Base-by-base conservation (phyloP, 441 rosid genomes). In the Pelargonium myrrhifolium region DNA sequence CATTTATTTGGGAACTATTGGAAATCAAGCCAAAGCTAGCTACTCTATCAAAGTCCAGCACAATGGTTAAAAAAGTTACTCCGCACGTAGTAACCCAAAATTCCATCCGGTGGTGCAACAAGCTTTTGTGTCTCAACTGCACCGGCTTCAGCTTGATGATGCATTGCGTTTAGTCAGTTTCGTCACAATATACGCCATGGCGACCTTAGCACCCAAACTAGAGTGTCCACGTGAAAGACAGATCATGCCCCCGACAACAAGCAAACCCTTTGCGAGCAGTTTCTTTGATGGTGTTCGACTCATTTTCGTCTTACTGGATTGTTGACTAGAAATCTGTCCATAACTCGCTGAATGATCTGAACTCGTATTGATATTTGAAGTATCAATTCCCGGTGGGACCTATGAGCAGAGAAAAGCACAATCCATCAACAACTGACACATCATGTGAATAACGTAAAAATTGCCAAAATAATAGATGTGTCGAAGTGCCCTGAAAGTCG, bases 131-230 rank as follows among this genome's bases (percentile, higher is more conserved):
- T 60, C 73, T 77, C 63, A 69, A 53, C 68, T 60, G 72, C 47
- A 79, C 68, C 72, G 17, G 51, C 79, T 81, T 68, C 75, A 83
- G 67, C 82, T 67, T 62, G 78, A 68, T 14, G 80, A 77, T 68
- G 82, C 76, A 31, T 79, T 81, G 1, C 81, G 87, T 73, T 87
- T 89, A 35, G 84, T 77, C 77, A 89, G 78, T 85, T 91, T 93
- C 1, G 92, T 81, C 83, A 93, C 72, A 77, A 93, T 75, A 75
- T 80, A 91, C 40, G 93, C 97, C 76, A 88, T 65, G 10, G 86
- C 93, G 65, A 89, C 93, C 77, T 90, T 93, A 49, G 90, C 97
- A n/a, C 93, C 92, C n/a, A 93, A 78, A 47, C 82, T 74, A 4
- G 93, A 81, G 69, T 82, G 89, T 67, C 92, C 91, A 17, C 92